phyloP scores from a whole-genome alignment of 2,329 filamentous ascomycete genomes.

The Pseudocercospora musae region DNA sequence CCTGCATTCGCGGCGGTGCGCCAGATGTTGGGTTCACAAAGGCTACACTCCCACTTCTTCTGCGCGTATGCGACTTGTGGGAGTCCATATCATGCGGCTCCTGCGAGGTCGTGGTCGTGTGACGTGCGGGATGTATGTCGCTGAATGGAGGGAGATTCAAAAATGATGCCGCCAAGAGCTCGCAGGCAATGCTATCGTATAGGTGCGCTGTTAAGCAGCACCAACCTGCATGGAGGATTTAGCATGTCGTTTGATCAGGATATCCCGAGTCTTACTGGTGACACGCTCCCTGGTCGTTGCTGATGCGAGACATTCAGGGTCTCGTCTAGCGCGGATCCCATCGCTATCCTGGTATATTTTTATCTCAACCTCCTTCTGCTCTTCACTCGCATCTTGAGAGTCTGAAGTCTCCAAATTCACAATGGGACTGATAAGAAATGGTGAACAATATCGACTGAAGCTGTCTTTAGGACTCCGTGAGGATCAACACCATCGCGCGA shows the following conservation, averaged over 20 bases:
- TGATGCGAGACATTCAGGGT: not conserved
- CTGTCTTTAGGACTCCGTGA: too few relatives aligned
- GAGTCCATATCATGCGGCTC: not conserved
- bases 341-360: not conserved
- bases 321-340: not conserved
- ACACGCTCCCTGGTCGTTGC: not conserved
- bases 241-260: not conserved
- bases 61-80: not conserved
- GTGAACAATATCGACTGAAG: too few relatives aligned
- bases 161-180: not conserved
- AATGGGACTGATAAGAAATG: too few relatives aligned
- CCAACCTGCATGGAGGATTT: not conserved
- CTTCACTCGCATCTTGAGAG: not conserved
- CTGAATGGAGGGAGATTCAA: not conserved
- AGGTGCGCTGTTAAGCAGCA: not conserved
- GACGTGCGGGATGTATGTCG: not conserved
- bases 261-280: not conserved
- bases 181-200: not conserved
- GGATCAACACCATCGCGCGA: too few relatives aligned
- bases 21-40: not conserved
- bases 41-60: not conserved
- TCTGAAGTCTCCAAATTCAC: too few relatives aligned
- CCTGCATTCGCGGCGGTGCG: not conserved
- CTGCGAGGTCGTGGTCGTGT: not conserved
- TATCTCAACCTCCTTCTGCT: not conserved